Base-by-base conservation (phyloP, 768 basidiomycete species). In the Pleurotus tuoliensis region DNA sequence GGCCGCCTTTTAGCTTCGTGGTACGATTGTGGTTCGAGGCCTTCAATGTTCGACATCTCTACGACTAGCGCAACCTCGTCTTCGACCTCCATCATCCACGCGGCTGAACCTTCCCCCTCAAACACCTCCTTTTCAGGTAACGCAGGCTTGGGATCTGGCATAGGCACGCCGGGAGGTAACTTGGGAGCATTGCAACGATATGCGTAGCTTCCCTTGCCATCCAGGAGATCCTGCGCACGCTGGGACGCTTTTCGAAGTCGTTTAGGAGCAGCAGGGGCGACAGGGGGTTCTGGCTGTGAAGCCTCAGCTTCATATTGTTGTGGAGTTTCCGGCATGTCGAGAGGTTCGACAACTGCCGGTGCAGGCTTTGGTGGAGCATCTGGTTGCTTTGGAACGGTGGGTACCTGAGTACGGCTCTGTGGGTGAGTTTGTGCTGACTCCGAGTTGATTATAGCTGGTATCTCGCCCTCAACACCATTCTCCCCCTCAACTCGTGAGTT, bases 11-110 rank as follows among this genome's bases (percentile, higher is more conserved):
- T 65, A 3, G 62, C 71, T 40, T 69, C 66, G 3, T 54, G 16
- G 12, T 65, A 57, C 3, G 43, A 37, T 2, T 57, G 48, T 8
- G 67, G 67, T 54, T 68, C 66, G 2, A 67, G 46, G 25, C 61
- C 71, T 54, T 73, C 71, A 24, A 59, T 58, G 11, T 68, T 60
- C n/a, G 57, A 50, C 7, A 67, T 63, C 30, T 63, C 60, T 5
- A 68, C 69, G 25, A 59, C 62, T 40, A 62, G 34, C 30, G 64
- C 63, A 43, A 51, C 61, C 65, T 74, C 56, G 47, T 60, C 62
- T 39, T 47, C 45, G 18, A 47, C 49, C 11, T 16, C 40, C 53
- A 58, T 58, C 41, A 62, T 60, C 66, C 55, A 59, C 8, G 60
- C 55, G 0, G 59, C 16, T 20, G 55, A 50, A 13, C 47, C 27